Conservation (phyloP, 1,139 yeast genomes). For the Geotrichum reessii region DNA sequence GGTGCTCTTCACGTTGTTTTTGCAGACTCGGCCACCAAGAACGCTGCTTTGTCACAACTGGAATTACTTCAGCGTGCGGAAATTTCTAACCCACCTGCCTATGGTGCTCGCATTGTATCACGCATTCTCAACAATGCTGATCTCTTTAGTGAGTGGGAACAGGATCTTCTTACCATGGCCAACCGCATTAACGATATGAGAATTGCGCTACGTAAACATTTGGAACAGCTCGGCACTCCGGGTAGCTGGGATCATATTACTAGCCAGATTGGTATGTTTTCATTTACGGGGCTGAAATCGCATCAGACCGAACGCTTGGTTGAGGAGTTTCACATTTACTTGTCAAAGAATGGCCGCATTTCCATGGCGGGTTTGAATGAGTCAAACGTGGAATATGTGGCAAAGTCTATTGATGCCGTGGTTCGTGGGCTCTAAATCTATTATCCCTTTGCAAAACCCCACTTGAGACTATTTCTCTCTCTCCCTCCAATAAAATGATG, state of each 20-base stretch:
- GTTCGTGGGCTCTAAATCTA: not conserved
- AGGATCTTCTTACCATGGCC: conserved; percentile 72
- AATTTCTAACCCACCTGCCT: conserved; percentile 91
- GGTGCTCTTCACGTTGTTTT: conserved; percentile 71
- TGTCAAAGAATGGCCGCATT: conserved; percentile 85
- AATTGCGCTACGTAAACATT: conserved; percentile 40
- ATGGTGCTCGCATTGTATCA: conserved; percentile 85
- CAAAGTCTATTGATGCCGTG: conserved; percentile 54
- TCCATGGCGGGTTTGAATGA: conserved; percentile 87
- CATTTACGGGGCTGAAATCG: conserved; percentile 73
- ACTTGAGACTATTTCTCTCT: too few relatives aligned
- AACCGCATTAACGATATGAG: conserved; percentile 74
- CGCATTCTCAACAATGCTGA: conserved; percentile 58
- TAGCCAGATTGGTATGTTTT: conserved; percentile 94
- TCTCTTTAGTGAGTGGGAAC: conserved; percentile 67
- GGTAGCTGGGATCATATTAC: conserved; percentile 83
- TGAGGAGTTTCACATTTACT: conserved; percentile 69
- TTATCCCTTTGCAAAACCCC: not conserved
- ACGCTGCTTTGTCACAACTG: conserved; percentile 65
- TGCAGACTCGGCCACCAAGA: conserved; percentile 30
- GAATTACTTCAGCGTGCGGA: conserved; percentile 77
- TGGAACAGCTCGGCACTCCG: conserved; percentile 52
- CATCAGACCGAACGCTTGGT: conserved; percentile 67
- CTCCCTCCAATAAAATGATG: not conserved
- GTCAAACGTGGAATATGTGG: conserved; percentile 73